A percentile compares a stretch with the other conserved stretches of the same genome.
Evolutionary conservation across 129 eudicot genomes (phyloP).

Genomic region (Artemisia tridentata): DNA sequence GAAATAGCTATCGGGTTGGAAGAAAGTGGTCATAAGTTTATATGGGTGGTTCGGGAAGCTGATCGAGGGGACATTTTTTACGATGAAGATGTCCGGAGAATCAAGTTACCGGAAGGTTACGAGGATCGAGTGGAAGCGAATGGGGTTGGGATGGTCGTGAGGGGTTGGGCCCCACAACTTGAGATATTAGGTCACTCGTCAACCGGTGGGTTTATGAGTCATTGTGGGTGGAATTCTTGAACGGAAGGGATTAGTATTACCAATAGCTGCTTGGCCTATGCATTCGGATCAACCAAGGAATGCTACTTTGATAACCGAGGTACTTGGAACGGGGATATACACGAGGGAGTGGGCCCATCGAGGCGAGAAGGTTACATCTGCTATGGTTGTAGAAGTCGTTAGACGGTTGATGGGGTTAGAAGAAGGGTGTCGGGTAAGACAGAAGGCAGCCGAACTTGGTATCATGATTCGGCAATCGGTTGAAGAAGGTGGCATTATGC

Average conservation of each 20-base stretch:
- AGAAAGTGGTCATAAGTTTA: conserved; percentile 26
- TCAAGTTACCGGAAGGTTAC: too few species aligned
- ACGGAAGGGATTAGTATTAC: conserved; percentile 40
- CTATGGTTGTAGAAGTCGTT: conserved; percentile 20
- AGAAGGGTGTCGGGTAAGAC: conserved; percentile 27
- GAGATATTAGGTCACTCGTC: conserved; percentile 33
- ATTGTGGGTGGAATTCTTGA: conserved; percentile 34
- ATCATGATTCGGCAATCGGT: neutral
- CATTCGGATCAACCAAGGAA: conserved; percentile 31
- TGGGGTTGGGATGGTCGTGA: conserved; percentile 31
- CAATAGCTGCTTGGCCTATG: conserved; percentile 52
- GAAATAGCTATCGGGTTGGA: neutral
- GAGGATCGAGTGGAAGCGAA: conserved; percentile 11
- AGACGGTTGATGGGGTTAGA: conserved; percentile 34
- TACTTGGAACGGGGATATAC: conserved; percentile 26
- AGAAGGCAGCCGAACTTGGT: conserved; percentile 31
- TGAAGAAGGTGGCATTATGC: conserved; percentile 30
- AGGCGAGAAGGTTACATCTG: conserved; percentile 23
- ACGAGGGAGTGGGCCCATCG: conserved; percentile 28
- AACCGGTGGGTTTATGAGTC: too few species aligned
- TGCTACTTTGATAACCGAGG: conserved; percentile 20
- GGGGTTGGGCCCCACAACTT: conserved; percentile 34
- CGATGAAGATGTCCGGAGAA: neutral
- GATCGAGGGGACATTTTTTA: conserved; percentile 25
- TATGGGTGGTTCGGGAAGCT: conserved; percentile 35